These are phyloP conservation scores for Ascochyta fabae DNA, from an alignment of 2,329 filamentous ascomycete species.

Conservation along the genomic window DNA sequence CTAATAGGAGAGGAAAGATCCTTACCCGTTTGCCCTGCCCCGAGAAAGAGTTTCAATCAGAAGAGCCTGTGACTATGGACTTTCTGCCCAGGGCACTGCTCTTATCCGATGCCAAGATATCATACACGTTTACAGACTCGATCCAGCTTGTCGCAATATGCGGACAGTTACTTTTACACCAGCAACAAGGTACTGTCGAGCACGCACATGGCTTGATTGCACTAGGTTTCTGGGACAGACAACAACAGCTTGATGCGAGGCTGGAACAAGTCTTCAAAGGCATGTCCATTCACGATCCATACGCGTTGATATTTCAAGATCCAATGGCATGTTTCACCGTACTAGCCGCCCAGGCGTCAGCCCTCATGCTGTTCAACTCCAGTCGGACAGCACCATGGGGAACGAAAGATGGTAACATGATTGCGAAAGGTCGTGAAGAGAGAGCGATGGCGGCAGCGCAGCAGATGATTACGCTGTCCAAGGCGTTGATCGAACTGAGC, in stretches of 20 bases:
- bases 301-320: conserved; percentile 4
- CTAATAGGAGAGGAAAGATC: background rate
- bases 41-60: conserved; percentile 10
- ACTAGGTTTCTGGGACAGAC: conserved; percentile 2
- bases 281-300: conserved; percentile 7
- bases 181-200: conserved; percentile 6
- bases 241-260: conserved; percentile 5
- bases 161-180: conserved; percentile 1
- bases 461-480: conserved; percentile 2
- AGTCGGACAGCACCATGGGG: conserved; percentile 8
- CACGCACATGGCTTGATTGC: conserved; percentile 2
- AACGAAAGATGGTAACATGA: background rate
- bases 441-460: conserved; percentile 3
- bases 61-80: background rate
- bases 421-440: background rate
- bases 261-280: background rate
- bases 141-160: conserved; percentile 5
- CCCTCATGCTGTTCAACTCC: conserved; percentile 1
- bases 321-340: conserved; percentile 5
- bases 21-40: conserved; percentile 6
- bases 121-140: conserved; percentile 7
- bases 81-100: background rate
- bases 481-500: conserved; percentile 5
- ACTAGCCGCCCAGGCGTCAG: conserved; percentile 1
- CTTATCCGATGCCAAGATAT: background rate